Evolutionary conservation across 2,329 filamentous ascomycete species (phyloP).

Genomic region (Diaporthe humulicola): DNA sequence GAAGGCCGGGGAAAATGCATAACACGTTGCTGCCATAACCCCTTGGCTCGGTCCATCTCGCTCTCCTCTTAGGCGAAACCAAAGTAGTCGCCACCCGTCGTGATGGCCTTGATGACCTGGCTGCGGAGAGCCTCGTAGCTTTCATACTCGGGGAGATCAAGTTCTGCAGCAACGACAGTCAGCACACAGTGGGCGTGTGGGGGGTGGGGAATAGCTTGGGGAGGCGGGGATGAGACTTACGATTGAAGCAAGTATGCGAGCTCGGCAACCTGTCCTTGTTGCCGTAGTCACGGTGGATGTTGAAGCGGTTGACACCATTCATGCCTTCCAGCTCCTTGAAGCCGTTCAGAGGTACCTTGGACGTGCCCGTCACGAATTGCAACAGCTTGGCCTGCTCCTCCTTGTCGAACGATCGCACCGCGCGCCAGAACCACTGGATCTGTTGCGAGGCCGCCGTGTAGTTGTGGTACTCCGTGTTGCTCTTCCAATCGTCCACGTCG

Average conservation of each 20-base stretch:
- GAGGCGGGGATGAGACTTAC: constrained; percentile 70
- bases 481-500: constrained; percentile 99
- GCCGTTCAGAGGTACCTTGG: constrained; percentile 97
- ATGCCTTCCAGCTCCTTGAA: constrained; percentile 99
- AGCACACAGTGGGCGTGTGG: constrained; percentile 51
- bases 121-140: constrained; percentile 91
- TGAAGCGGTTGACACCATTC: constrained; percentile 98
- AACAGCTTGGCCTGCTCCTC: constrained; percentile 97
- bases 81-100: constrained; percentile 97
- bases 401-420: constrained; percentile 96
- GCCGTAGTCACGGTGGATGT: constrained; percentile 97
- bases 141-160: constrained; percentile 98
- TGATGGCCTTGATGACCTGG: constrained; percentile 94
- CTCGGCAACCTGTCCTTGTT: constrained; percentile 95
- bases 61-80: constrained; percentile 82
- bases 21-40: not conserved
- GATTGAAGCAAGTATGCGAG: constrained; percentile 99
- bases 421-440: constrained; percentile 99
- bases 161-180: constrained; percentile 69
- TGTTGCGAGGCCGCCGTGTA: constrained; percentile 95
- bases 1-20: constrained; percentile 15
- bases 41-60: not conserved
- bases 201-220: not conserved
- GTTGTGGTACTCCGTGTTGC: constrained; percentile 98
- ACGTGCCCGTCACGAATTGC: constrained; percentile 98